These are phyloP conservation scores for Candida takata DNA, from an alignment of 805 yeast species.

Conservation along the genomic window DNA sequence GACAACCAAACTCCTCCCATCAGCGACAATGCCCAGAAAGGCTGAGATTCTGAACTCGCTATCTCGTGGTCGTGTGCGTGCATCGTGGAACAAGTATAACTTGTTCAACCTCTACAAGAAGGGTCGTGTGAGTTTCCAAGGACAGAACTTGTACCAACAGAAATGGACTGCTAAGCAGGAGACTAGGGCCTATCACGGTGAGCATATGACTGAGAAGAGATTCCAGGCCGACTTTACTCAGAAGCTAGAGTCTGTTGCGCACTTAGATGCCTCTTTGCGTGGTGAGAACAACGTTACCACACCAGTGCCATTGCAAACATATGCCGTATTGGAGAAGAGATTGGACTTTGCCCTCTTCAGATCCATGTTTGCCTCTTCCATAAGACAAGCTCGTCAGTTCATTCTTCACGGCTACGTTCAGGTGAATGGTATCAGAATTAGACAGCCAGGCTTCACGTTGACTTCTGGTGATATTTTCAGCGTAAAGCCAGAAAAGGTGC, in stretches of 20 bases:
- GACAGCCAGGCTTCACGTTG: conserved; percentile 72
- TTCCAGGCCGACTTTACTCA: conserved; percentile 66
- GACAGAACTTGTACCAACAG: conserved; percentile 78
- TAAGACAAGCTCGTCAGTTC: conserved; percentile 90
- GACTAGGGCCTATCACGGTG: conserved; percentile 94
- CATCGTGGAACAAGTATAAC: conserved; percentile 88
- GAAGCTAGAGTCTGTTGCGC: conserved; percentile 79
- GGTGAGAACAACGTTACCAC: conserved; percentile 53
- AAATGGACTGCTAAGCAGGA: conserved; percentile 89
- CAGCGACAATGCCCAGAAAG: conserved; percentile 50
- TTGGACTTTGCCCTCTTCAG: conserved; percentile 87
- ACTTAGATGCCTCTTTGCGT: conserved; percentile 71
- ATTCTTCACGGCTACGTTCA: conserved; percentile 72
- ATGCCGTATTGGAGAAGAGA: conserved; percentile 80
- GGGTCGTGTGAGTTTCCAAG: conserved; percentile 43
- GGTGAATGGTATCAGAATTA: conserved; percentile 77
- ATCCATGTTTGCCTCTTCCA: conserved; percentile 86
- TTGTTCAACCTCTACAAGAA: conserved; percentile 83
- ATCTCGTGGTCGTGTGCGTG: conserved; percentile 68
- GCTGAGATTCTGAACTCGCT: conserved; percentile 50
- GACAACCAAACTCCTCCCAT: no score
- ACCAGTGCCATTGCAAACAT: conserved; percentile 85
- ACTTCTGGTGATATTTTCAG: conserved; percentile 81
- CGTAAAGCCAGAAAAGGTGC: conserved; percentile 79
- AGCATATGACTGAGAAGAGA: conserved; percentile 76